A percentile compares a stretch with the other conserved stretches of the same genome.
Conservation (phyloP, 2,329 filamentous ascomycete genomes). For the Alternaria ethzedia region DNA sequence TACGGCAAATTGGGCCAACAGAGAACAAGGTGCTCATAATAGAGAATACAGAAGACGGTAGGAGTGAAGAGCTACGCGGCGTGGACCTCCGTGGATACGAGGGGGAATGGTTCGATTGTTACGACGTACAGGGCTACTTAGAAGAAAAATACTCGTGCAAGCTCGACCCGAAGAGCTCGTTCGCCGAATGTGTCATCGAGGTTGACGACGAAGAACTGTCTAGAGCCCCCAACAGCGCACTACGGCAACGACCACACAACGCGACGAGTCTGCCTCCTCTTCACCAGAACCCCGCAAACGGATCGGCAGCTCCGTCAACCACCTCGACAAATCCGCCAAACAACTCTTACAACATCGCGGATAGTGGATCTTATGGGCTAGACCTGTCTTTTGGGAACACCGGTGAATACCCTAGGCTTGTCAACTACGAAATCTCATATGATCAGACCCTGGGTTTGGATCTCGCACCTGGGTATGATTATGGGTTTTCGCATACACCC, state of each 20-base stretch:
- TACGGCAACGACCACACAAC: not conserved
- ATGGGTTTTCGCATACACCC: slow-evolving; percentile 18
- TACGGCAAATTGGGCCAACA: slow-evolving; percentile 43
- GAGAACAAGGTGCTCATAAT: slow-evolving; percentile 33
- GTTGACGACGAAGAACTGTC: slow-evolving; percentile 28
- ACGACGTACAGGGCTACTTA: slow-evolving; percentile 79
- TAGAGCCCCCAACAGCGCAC: not conserved
- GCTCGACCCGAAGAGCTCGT: slow-evolving; percentile 67
- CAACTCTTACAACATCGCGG: slow-evolving; percentile 6
- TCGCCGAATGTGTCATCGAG: slow-evolving; percentile 57
- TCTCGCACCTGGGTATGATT: slow-evolving; percentile 37
- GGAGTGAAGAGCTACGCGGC: slow-evolving; percentile 28
- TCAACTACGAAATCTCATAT: slow-evolving; percentile 29
- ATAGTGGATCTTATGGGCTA: slow-evolving; percentile 27
- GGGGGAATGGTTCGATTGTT: slow-evolving; percentile 77
- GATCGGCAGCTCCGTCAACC: not conserved
- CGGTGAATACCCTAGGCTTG: slow-evolving; percentile 17
- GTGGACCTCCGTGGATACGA: slow-evolving; percentile 68
- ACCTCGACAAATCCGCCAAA: not conserved
- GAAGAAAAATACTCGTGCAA: slow-evolving; percentile 64
- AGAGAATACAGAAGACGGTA: slow-evolving; percentile 22
- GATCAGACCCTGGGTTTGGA: slow-evolving; percentile 45
- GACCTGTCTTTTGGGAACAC: slow-evolving; percentile 25
- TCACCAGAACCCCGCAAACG: slow-evolving; percentile 1
- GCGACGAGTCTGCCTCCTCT: slow-evolving; percentile 6